Evolutionary conservation across 768 basidiomycete genomes (phyloP).

Genomic region (Podaxis carcinomalis): DNA sequence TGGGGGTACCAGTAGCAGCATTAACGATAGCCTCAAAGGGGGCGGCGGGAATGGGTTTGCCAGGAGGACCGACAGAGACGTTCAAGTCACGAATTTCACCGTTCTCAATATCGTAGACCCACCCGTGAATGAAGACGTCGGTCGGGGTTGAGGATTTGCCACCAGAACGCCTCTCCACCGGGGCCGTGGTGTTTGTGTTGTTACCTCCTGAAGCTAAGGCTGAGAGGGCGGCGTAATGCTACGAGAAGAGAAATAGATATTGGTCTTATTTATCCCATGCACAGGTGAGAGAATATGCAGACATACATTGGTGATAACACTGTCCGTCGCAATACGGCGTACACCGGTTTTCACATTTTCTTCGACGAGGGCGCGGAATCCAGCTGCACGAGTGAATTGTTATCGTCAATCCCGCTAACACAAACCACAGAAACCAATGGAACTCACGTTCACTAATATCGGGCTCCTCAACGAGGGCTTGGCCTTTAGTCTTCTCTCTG

Average conservation of each 20-base stretch:
- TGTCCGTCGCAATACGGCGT: conserved; percentile 17
- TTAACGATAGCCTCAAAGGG: conserved; percentile 18
- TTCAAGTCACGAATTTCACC: conserved; percentile 40
- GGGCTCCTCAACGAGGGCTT: conserved; percentile 20
- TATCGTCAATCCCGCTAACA: not conserved
- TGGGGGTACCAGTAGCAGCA: not conserved
- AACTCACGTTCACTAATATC: conserved; percentile 27
- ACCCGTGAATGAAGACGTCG: conserved; percentile 42
- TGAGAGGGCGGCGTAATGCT: conserved; percentile 15
- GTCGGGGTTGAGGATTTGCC: conserved; percentile 4
- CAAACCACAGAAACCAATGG: not conserved
- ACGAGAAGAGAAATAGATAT: not conserved
- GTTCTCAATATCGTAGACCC: conserved; percentile 48
- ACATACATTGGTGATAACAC: conserved; percentile 18
- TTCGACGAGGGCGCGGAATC: conserved; percentile 24
- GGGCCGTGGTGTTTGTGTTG: not conserved
- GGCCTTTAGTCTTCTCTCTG: conserved; percentile 19
- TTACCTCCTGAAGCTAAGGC: not conserved
- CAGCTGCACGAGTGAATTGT: conserved; percentile 20
- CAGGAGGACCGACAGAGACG: conserved; percentile 28
- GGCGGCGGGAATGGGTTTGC: conserved; percentile 18
- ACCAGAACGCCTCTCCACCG: conserved; percentile 6
- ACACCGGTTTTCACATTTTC: conserved; percentile 16
- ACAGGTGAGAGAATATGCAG: not conserved
- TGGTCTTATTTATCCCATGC: not conserved